Evolutionary conservation across 208 protist species (phyloP), one percentile per base, ranked within the genome.

Genomic region (Acanthamoeba triangularis): DNA sequence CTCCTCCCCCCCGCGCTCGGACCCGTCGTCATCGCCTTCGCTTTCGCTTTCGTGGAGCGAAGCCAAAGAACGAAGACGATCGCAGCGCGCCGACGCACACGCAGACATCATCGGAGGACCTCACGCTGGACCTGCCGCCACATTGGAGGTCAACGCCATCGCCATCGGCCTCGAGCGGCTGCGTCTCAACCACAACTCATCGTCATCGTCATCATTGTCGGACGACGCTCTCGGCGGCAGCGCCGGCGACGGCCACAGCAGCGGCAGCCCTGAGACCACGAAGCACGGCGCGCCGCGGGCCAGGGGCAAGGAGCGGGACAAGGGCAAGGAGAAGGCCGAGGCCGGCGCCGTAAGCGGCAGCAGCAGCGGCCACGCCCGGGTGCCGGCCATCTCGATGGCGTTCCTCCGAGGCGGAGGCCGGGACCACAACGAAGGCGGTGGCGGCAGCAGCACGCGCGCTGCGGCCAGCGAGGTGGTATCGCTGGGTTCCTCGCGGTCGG

Each of bases 141-240:
- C 13, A 2, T 10, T 2, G 33, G 13, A 13, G 65, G 65, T 30
- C 23, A 41, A 18, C 25, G 37, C 25, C 18, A 82, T 82, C 10
- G 74, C 74, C 74, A 82, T 82, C 37, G 74, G 74, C 16, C 30
- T 37, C 18, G 74, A 82, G 74, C 30, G 74, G 6, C 41, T 82
- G n/a, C 74, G 74, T 25, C 13, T 28, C n/a, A 33, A 18, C 65
- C 52, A 18, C 3, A 14, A 23, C 16, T 23, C 52, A 23, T 23
- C 52, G 52, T 59, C 52, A 13, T 23, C 52, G 0, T 59, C 52
- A 23, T 5, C 52, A 23, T 18, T 14, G 7, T 23, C 16, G 44
- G 44, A 47, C 44, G 52, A 14, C 52, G 52, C 52, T 23, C 16
- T n/a, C 18, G 33, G 65, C 23, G 25, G 65, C 65, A 30, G 25